Evolutionary conservation across 768 basidiomycete genomes (phyloP), one percentile per base, ranked within the genome.

Genomic region (Phlegmacium glaucopus): DNA sequence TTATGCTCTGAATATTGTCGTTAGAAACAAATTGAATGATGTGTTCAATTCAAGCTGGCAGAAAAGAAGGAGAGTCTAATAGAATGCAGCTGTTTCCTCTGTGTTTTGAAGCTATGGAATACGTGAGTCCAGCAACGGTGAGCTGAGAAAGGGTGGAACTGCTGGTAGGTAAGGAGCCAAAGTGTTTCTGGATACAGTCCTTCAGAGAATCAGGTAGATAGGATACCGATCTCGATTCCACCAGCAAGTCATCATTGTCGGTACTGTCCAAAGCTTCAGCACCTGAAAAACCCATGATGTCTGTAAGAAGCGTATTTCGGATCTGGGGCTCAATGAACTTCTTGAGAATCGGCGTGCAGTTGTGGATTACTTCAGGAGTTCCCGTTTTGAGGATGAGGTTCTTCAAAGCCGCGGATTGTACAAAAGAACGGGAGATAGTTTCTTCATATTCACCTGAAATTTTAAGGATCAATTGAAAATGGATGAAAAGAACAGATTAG

Each of bases 391-490:
- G 29, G 11, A 50, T 27, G 25, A 59, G 34, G 6, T 45, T 22
- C 39, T 13, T 49, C 32, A 61, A 49, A 37, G 56, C 58, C n/a
- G 57, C 45, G 5, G 47, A 27, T 26, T 43, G 34, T 22, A 47
- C 53, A 41, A 40, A 58, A 7, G 55, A 43, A 15, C 37, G 18
- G 9, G 48, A 16, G 17, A 58, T 57, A 3, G 59, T 56, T 39
- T 53, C 52, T 44, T 61, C 59, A 16, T 54, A 39, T 43, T 56
- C 44, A n/a, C 57, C 59, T 61, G 25, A 6, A 18, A 22, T 9
- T 10, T 65, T 40, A 17, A 41, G 25, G 3, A 51, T 49, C 18
- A 59, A 58, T 15, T 65, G 39, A 1, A 60, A 32, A 58, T 32
- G 34, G 54, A 32, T 35, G 32, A 16, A 9, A 56, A 51, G 2